Conservation (phyloP, 1,284 basidiomycete genomes). For the Leccinum angustisporum region DNA sequence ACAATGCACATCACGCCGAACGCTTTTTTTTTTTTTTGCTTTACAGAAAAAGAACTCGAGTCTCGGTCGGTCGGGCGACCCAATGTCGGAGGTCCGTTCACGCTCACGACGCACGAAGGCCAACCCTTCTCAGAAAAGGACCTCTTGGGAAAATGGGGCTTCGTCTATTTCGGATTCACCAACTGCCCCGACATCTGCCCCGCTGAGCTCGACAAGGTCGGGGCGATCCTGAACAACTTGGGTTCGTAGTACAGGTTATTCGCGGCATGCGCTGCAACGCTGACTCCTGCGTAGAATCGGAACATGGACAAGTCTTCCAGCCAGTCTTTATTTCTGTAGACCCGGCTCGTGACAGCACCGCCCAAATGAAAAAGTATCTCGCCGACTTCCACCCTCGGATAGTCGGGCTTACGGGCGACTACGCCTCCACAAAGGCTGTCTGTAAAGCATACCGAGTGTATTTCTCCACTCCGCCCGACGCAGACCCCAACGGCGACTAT, state of each 20-base stretch:
- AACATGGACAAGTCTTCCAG: constrained; percentile 63
- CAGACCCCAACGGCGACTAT: constrained; percentile 87
- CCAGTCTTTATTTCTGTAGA: constrained; percentile 97
- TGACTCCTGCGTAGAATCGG: constrained; percentile 51
- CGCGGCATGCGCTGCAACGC: background rate
- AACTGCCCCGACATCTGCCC: constrained; percentile 99
- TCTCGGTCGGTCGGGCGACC: constrained; percentile 64
- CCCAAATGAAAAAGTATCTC: constrained; percentile 60
- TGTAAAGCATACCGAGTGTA: constrained; percentile 98
- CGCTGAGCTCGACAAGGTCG: constrained; percentile 97
- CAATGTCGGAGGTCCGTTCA: constrained; percentile 89
- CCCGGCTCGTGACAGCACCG: constrained; percentile 85
- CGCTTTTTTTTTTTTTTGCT: background rate
- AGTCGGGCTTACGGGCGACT: constrained; percentile 86
- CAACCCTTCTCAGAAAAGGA: constrained; percentile 82
- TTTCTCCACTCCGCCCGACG: constrained; percentile 94
- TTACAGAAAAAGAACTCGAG: constrained; percentile 64
- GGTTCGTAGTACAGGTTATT: constrained; percentile 46
- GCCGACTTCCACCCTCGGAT: constrained; percentile 91
- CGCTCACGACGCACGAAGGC: constrained; percentile 66
- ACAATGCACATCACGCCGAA: background rate
- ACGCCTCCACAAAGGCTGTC: constrained; percentile 81
- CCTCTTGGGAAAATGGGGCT: constrained; percentile 81
- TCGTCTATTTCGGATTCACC: constrained; percentile 97
- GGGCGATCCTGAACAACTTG: constrained; percentile 73